Conservation (phyloP, 2,329 filamentous ascomycete genomes). For the Ascochyta rabiei region DNA sequence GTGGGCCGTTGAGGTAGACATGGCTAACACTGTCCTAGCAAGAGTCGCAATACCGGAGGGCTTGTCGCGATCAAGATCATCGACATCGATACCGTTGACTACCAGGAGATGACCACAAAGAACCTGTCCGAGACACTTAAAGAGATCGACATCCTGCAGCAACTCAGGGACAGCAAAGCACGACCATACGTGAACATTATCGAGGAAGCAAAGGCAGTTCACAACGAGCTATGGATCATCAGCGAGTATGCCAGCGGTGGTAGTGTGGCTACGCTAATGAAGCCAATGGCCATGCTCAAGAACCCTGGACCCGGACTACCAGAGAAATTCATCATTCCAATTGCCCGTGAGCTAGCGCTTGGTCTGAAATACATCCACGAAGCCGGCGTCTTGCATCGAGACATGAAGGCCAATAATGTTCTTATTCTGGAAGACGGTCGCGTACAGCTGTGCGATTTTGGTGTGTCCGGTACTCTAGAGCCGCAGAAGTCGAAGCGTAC, state of each 20-base stretch:
- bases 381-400: constrained; percentile 69
- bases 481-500: constrained; percentile 76
- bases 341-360: constrained; percentile 67
- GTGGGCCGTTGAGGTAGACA: neutral
- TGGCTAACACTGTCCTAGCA: constrained; percentile 37
- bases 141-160: constrained; percentile 70
- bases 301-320: constrained; percentile 52
- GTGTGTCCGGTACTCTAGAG: constrained; percentile 79
- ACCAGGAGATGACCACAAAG: constrained; percentile 48
- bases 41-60: constrained; percentile 50
- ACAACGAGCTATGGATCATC: constrained; percentile 84
- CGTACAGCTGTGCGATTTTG: constrained; percentile 85
- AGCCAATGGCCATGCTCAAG: constrained; percentile 44
- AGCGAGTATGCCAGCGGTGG: constrained; percentile 86
- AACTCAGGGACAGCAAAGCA: constrained; percentile 75
- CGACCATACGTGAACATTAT: constrained; percentile 85
- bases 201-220: constrained; percentile 77
- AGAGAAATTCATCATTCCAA: constrained; percentile 67
- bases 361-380: constrained; percentile 68
- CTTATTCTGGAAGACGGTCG: constrained; percentile 76
- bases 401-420: constrained; percentile 76
- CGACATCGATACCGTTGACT: constrained; percentile 79
- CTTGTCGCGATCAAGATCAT: constrained; percentile 82
- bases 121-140: constrained; percentile 61
- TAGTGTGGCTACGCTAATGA: constrained; percentile 72